Evolutionary conservation across 306 rosid genomes (phyloP).

Genomic region (Ochetophila trinervis): DNA sequence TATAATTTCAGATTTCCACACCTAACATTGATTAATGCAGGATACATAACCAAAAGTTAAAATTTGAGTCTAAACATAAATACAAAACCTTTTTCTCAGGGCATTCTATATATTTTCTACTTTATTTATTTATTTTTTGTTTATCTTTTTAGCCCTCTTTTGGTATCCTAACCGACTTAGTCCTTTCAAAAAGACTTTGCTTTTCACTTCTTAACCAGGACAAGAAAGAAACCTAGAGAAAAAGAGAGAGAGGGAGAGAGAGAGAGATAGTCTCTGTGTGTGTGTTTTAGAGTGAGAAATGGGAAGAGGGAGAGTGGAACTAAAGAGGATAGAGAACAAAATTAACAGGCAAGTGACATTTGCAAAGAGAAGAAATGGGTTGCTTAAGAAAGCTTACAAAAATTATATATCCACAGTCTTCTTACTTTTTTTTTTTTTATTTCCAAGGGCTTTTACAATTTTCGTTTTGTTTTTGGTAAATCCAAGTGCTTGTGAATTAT

Average conservation of each 20-base stretch:
- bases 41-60: conserved; percentile 21
- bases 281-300: conserved; percentile 23
- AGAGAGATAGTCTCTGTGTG: conserved; percentile 1
- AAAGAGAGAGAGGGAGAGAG: conserved; percentile 8
- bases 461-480: too few relatives aligned
- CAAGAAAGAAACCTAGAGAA: conserved; percentile 30
- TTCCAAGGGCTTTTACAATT: background rate
- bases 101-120: conserved; percentile 41
- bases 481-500: background rate
- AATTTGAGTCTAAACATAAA: conserved; percentile 19
- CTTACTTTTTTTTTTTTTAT: too few relatives aligned
- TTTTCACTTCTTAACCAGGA: conserved; percentile 46
- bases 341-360: conserved; percentile 90
- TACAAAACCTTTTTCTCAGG: conserved; percentile 16
- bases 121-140: too few relatives aligned
- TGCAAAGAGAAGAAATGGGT: conserved; percentile 90
- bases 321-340: conserved; percentile 96
- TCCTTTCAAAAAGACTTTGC: conserved; percentile 41
- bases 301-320: conserved; percentile 89
- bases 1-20: too few relatives aligned
- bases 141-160: conserved; percentile 41
- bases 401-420: too few relatives aligned
- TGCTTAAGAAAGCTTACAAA: conserved; percentile 85
- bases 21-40: too few relatives aligned
- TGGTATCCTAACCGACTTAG: conserved; percentile 40